A percentile compares a stretch with the other conserved stretches of the same genome.
Evolutionary conservation across 495 filamentous ascomycete species (phyloP).

Genomic region (Penicillium samsonianum): DNA sequence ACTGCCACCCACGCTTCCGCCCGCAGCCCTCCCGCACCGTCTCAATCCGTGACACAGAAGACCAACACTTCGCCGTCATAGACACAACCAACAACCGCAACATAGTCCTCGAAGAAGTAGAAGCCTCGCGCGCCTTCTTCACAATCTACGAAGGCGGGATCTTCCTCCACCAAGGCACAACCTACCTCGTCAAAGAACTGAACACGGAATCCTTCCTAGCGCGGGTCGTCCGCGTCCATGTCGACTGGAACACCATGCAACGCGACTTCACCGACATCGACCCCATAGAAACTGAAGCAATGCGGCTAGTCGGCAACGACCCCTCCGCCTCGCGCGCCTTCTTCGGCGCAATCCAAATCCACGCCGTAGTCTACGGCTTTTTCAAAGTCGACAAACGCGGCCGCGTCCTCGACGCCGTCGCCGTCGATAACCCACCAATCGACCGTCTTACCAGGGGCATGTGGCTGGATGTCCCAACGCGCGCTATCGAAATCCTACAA

Average conservation of each 20-base stretch:
- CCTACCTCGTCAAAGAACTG: conserved; percentile 89
- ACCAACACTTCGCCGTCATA: conserved; percentile 89
- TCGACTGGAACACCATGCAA: conserved; percentile 94
- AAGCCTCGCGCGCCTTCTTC: conserved; percentile 91
- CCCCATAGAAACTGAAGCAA: conserved; percentile 82
- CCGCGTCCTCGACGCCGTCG: conserved; percentile 86
- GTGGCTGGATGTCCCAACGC: conserved; percentile 90
- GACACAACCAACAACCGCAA: conserved; percentile 84
- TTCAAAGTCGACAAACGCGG: conserved; percentile 87
- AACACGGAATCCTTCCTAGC: conserved; percentile 76
- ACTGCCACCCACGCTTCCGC: conserved; percentile 85
- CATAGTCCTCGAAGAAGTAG: conserved; percentile 89
- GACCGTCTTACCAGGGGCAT: conserved; percentile 82
- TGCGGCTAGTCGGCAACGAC: conserved; percentile 59
- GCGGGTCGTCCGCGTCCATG: conserved; percentile 73
- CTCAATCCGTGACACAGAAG: conserved; percentile 88
- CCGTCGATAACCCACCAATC: conserved; percentile 91
- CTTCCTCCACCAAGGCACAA: conserved; percentile 92
- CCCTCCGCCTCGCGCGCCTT: conserved; percentile 63
- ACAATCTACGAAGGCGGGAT: conserved; percentile 97
- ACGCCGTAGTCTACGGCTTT: conserved; percentile 88
- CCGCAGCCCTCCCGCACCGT: conserved; percentile 82
- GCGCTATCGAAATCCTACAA: conserved; percentile 75
- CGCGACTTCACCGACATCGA: conserved; percentile 96
- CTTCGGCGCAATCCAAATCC: conserved; percentile 81